A percentile compares a stretch with the other conserved stretches of the same genome.
phyloP scores from a whole-genome alignment of 2,329 filamentous ascomycete species.

The Xylaria sp. region DNA sequence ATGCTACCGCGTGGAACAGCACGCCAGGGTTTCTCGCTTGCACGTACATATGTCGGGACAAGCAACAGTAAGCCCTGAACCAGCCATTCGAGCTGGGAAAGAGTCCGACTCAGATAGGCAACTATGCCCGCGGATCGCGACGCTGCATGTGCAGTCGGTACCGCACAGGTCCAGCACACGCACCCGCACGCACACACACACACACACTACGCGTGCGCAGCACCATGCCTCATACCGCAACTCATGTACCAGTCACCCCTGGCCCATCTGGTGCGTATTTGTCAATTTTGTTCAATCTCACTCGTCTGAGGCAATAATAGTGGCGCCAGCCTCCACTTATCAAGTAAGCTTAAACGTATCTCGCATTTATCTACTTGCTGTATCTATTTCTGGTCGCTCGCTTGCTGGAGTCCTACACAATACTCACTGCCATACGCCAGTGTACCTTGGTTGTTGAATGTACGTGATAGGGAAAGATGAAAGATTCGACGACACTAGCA shows the following conservation, averaged over 20 bases:
- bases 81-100: conserved; percentile 6
- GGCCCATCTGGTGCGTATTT: conserved; percentile 23
- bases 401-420: neutral
- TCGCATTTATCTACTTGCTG: conserved; percentile 7
- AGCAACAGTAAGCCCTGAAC: conserved; percentile 28
- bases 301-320: conserved; percentile 2
- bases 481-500: neutral
- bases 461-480: neutral
- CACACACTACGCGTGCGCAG: neutral
- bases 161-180: conserved; percentile 2
- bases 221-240: conserved; percentile 4
- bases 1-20: neutral
- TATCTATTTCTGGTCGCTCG: conserved; percentile 22
- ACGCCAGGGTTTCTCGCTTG: neutral
- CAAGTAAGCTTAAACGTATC: conserved; percentile 27
- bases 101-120: conserved; percentile 17
- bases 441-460: too few species aligned
- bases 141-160: neutral
- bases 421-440: too few species aligned
- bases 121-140: conserved; percentile 12
- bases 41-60: neutral
- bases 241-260: conserved; percentile 5
- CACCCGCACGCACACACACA: too few species aligned
- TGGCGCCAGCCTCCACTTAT: conserved; percentile 10
- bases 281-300: conserved; percentile 18